Conservation (phyloP, 2,329 filamentous ascomycete species). For the Microsporum audouinii region DNA sequence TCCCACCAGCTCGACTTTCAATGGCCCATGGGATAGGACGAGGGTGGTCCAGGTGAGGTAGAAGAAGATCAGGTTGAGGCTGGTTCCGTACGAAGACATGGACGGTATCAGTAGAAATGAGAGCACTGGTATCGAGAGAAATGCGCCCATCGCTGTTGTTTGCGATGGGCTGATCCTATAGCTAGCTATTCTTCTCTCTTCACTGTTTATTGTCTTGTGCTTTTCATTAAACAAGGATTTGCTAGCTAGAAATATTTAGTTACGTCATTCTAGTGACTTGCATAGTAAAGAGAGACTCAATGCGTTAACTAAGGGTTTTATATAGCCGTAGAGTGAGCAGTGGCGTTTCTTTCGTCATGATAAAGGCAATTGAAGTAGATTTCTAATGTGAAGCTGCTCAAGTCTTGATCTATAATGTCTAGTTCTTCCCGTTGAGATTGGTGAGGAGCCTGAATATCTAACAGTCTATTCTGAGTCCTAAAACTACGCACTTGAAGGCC, state of each 20-base stretch:
- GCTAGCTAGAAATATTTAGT: not conserved
- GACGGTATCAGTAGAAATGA: conserved; percentile 54
- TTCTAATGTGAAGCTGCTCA: conserved; percentile 5
- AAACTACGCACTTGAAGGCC: too few relatives aligned
- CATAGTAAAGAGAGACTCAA: too few relatives aligned
- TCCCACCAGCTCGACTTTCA: conserved; percentile 64
- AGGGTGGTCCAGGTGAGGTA: conserved; percentile 83
- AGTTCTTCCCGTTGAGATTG: too few relatives aligned
- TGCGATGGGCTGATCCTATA: not conserved
- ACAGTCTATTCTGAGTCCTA: too few relatives aligned
- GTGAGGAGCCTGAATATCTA: too few relatives aligned
- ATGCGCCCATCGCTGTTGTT: conserved; percentile 43
- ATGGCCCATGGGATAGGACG: conserved; percentile 61
- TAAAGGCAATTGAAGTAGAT: conserved; percentile 10
- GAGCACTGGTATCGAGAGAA: conserved; percentile 61
- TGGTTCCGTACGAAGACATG: conserved; percentile 60
- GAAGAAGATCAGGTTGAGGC: conserved; percentile 76
- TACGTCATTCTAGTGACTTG: not conserved
- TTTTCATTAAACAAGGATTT: not conserved
- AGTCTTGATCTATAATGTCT: too few relatives aligned
- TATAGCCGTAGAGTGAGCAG: conserved; percentile 5
- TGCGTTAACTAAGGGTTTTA: too few relatives aligned
- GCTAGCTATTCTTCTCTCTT: not conserved
- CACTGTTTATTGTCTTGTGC: not conserved
- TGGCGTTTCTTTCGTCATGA: conserved; percentile 10